Percentiles rank a stretch among this genome's conserved stretches.
phyloP scores from a whole-genome alignment of 306 rosid species.

The Cucurbita ficifolia region DNA sequence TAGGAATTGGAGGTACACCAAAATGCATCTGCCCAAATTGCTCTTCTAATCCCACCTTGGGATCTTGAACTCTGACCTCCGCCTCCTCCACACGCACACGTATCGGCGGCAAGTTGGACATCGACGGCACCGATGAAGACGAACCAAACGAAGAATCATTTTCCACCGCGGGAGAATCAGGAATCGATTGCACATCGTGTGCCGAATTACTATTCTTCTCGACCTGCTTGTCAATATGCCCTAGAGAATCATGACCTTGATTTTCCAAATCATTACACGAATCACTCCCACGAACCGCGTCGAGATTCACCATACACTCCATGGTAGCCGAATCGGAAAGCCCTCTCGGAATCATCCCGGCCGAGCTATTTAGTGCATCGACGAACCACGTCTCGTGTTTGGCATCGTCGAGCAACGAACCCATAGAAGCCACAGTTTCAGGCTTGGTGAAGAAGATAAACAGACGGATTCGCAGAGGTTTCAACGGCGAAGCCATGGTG shows the following conservation, averaged over 20 bases:
- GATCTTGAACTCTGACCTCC: conserved; percentile 33
- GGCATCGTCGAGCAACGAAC: conserved; percentile 59
- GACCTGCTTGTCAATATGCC: conserved; percentile 21
- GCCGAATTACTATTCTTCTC: conserved; percentile 15
- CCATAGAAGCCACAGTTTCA: conserved; percentile 66
- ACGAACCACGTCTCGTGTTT: conserved; percentile 94
- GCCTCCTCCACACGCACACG: conserved; percentile 55
- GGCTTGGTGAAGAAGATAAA: conserved; percentile 65
- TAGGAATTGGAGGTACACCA: conserved; percentile 28
- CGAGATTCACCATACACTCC: conserved; percentile 39
- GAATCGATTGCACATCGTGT: conserved; percentile 30
- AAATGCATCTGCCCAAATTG: conserved; percentile 50
- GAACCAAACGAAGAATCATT: conserved; percentile 39
- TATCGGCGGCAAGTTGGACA: conserved; percentile 74
- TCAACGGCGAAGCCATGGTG: conserved; percentile 17
- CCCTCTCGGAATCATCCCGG: conserved; percentile 33
- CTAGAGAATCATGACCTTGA: conserved; percentile 19
- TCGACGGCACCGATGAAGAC: conserved; percentile 48
- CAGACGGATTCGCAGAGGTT: conserved; percentile 52
- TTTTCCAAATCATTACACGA: conserved; percentile 57
- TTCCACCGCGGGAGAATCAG: conserved; percentile 49
- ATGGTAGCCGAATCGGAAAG: conserved; percentile 53
- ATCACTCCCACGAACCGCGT: conserved; percentile 30
- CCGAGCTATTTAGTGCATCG: conserved; percentile 60
- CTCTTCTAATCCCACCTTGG: conserved; percentile 43